phyloP scores from a whole-genome alignment of 1,284 basidiomycete species.

The Marasmius fiardii region DNA sequence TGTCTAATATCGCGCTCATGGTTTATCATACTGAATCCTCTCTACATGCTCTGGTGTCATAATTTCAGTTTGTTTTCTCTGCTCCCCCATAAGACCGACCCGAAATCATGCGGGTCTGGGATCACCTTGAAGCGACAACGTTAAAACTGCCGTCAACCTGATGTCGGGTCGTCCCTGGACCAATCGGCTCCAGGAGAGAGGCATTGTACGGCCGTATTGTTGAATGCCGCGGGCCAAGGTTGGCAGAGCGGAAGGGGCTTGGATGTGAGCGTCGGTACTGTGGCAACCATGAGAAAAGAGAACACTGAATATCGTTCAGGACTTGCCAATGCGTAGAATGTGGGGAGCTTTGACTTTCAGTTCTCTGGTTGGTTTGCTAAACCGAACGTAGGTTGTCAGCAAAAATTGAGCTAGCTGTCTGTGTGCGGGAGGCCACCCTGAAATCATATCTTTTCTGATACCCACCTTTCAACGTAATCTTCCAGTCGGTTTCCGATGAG shows the following conservation, averaged over 20 bases:
- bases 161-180: too few species aligned
- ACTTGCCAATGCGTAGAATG: slow-evolving; percentile 37
- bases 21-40: slow-evolving; percentile 23
- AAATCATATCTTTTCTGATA: not conserved
- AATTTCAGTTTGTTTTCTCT: not conserved
- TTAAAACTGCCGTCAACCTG: too few species aligned
- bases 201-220: slow-evolving; percentile 55
- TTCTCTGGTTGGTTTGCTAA: slow-evolving; percentile 41
- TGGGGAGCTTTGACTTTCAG: slow-evolving; percentile 33
- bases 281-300: slow-evolving; percentile 2
- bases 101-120: too few species aligned
- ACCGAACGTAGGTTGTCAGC: slow-evolving; percentile 11
- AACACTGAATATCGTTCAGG: slow-evolving; percentile 1
- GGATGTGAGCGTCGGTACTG: slow-evolving; percentile 45
- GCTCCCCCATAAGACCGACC: not conserved
- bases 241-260: slow-evolving; percentile 44
- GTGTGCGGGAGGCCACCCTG: not conserved
- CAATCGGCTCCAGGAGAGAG: slow-evolving; percentile 21
- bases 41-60: slow-evolving; percentile 19
- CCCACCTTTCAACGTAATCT: slow-evolving; percentile 51
- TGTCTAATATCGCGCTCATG: slow-evolving; percentile 13
- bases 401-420: not conserved
- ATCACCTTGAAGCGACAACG: too few species aligned
- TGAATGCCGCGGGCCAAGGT: slow-evolving; percentile 63
- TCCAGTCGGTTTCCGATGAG: slow-evolving; percentile 38